A percentile compares a stretch with the other conserved stretches of the same genome.
Evolutionary conservation across 495 filamentous ascomycete species (phyloP).

Genomic region (Aspergillus cristatus): DNA sequence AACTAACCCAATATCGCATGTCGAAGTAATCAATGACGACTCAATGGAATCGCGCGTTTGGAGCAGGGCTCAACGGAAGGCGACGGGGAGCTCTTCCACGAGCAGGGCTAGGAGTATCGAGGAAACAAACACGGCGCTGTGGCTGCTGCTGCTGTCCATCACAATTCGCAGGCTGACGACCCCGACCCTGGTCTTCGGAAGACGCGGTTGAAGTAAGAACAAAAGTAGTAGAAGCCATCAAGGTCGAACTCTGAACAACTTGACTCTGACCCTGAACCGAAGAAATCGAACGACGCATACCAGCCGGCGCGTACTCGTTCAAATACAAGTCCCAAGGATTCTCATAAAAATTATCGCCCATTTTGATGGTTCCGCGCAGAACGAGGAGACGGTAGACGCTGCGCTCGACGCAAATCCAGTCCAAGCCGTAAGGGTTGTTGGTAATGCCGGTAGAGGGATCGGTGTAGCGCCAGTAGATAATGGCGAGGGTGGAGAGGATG

Average conservation of each 20-base stretch:
- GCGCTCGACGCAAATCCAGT: conserved; percentile 1
- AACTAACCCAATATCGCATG: too few species aligned
- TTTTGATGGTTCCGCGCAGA: not conserved
- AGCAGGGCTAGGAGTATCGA: too few species aligned
- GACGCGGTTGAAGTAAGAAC: too few species aligned
- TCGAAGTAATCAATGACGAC: too few species aligned
- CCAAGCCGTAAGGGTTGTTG: conserved; percentile 2
- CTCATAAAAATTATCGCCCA: not conserved
- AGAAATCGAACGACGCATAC: not conserved
- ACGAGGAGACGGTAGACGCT: conserved; percentile 3
- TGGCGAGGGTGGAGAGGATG: conserved; percentile 3
- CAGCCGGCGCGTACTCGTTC: not conserved
- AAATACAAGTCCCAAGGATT: conserved; percentile 1
- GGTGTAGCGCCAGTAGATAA: conserved; percentile 1
- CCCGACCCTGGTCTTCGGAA: too few species aligned
- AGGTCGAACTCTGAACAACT: not conserved
- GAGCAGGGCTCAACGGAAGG: too few species aligned
- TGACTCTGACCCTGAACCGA: not conserved
- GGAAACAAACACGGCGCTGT: too few species aligned
- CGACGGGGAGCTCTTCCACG: too few species aligned
- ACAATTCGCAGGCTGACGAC: too few species aligned
- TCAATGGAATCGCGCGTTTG: too few species aligned
- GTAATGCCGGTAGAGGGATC: not conserved
- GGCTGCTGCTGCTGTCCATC: too few species aligned
- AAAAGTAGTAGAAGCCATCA: too few species aligned